Percentiles rank a stretch among this genome's conserved stretches.
These are phyloP conservation scores for Rhizophagus prolifer DNA, from an alignment of 192 early-diverging fungal species.

Conservation along the genomic window DNA sequence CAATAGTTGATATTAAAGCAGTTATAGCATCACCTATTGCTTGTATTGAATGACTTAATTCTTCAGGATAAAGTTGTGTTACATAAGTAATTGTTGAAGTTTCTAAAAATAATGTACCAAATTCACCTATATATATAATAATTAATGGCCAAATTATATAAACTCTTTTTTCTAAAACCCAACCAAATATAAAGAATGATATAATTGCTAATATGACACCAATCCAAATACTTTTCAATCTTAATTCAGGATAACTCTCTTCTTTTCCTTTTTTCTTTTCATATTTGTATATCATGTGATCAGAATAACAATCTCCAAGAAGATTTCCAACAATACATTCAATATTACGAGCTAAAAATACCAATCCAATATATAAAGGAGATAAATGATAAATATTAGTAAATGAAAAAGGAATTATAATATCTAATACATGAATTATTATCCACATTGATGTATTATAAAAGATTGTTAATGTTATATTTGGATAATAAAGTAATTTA, in stretches of 20 bases:
- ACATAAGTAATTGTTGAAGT: not conserved
- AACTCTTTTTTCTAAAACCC: slow-evolving; percentile 31
- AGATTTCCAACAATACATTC: slow-evolving; percentile 42
- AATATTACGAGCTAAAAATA: slow-evolving; percentile 39
- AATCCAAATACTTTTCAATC: slow-evolving; percentile 35
- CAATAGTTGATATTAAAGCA: slow-evolving; percentile 16
- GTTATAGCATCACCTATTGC: slow-evolving; percentile 3
- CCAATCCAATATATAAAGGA: not conserved
- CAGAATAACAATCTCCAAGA: slow-evolving; percentile 37
- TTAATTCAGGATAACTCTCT: slow-evolving; percentile 36
- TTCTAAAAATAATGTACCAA: not conserved
- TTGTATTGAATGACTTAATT: not conserved
- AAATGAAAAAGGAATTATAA: not conserved
- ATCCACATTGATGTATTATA: not conserved
- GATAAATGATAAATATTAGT: not conserved
- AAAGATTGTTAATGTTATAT: not conserved
- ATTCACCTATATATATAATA: slow-evolving; percentile 30
- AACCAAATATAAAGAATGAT: slow-evolving; percentile 36
- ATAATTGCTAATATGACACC: slow-evolving; percentile 34
- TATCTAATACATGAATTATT: not conserved
- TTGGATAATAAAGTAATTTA: slow-evolving; percentile 9
- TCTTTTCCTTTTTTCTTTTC: slow-evolving; percentile 15
- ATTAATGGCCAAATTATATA: slow-evolving; percentile 28
- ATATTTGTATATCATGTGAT: slow-evolving; percentile 35
- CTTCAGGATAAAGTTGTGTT: not conserved